phyloP scores from a whole-genome alignment of 192 early-diverging fungal genomes.

The Linnemannia schmuckeri region DNA sequence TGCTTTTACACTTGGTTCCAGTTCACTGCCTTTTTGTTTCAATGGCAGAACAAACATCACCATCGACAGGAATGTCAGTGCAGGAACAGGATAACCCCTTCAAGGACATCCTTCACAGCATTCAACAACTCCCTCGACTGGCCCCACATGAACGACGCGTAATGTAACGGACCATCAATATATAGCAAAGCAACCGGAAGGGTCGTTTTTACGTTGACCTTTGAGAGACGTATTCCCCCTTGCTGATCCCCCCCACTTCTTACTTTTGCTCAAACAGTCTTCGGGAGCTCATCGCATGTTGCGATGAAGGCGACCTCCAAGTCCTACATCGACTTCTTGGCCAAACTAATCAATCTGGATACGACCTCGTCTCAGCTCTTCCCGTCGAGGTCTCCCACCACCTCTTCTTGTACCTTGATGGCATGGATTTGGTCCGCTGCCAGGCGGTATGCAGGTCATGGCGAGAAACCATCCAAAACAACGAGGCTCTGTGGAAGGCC shows the following conservation, averaged over 20 bases:
- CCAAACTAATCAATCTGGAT: constrained; percentile 31
- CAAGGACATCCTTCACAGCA: constrained; percentile 19
- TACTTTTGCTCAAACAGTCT: constrained; percentile 7
- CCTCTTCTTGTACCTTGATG: constrained; percentile 26
- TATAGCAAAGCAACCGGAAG: too few relatives aligned
- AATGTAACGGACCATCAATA: constrained; percentile 31
- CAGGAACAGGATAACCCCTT: background rate
- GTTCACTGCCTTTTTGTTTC: background rate
- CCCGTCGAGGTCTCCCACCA: constrained; percentile 26
- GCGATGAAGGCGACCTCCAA: constrained; percentile 21
- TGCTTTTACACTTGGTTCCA: background rate
- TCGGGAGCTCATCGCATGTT: constrained; percentile 20
- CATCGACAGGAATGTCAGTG: background rate
- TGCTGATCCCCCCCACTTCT: background rate
- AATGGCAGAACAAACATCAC: background rate
- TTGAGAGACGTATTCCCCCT: background rate
- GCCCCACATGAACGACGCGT: constrained; percentile 35
- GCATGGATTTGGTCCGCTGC: constrained; percentile 41
- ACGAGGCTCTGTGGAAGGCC: constrained; percentile 20
- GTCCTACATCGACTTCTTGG: constrained; percentile 33
- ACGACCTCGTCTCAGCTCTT: constrained; percentile 25
- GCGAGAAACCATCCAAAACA: constrained; percentile 15
- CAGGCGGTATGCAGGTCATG: constrained; percentile 45
- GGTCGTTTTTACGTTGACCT: background rate
- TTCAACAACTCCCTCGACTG: constrained; percentile 8